Evolutionary conservation across 2,329 filamentous ascomycete species (phyloP), one percentile per base, ranked within the genome.

Genomic region (Shiraia sp.): DNA sequence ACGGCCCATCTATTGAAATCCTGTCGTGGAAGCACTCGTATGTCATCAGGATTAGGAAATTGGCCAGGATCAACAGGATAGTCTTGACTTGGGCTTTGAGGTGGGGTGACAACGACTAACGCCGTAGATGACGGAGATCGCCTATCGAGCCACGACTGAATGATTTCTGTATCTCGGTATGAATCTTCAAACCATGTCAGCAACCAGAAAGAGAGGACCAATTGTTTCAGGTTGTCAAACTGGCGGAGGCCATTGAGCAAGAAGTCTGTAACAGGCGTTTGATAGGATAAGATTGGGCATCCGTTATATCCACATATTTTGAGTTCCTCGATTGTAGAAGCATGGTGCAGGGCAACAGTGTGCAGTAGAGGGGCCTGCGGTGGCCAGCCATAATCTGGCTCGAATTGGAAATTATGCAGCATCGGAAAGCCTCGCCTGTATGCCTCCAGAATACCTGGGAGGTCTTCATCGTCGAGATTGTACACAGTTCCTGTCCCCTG

Each of bases 271-370:
- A 73, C 69, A 0, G 67, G 53, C 1, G 68, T 71, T 6, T 66
- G 60, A 4, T 58, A 32, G 4, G 69, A 70, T 22, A 76, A 63
- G 1, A 73, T 61, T 0, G 73, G 68, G 10, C 69, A 64, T 26
- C 74, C 73, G 35, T 68, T 68, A 53, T 74, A 76, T 24, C 74
- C 74, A 42, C 74, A 76, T 30, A 77, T 70, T 43, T 76, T 77
- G 34, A 77, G 66, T 47, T 75, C 73, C 14, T 63, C 65, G 10
- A 75, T 46, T 1, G 69, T 74, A 7, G 43, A 47, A 5, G 69
- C 65, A 43, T 74, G 71, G 43, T 69, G 66, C 0, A 68, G 57
- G 6, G 72, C 72, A 8, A 76, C 61, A 0, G 66, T 72, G 45
- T 73, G 63, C 1, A 75, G 60, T 36, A 76, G 65, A 1, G 73